These are phyloP conservation scores for Amylocystis lapponica DNA, from an alignment of 768 basidiomycete genomes.

Conservation along the genomic window DNA sequence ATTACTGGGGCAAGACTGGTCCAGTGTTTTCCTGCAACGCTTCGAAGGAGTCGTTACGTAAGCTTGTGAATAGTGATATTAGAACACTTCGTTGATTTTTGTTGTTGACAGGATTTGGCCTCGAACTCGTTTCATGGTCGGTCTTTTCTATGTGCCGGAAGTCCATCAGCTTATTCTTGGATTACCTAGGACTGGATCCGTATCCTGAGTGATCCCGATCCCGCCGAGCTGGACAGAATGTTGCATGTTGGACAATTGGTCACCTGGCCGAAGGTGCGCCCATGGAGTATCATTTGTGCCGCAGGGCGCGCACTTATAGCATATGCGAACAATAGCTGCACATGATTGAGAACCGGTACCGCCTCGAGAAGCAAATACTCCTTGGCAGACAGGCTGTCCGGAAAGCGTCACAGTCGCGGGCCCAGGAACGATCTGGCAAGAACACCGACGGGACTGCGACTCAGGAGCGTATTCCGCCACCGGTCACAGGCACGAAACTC, in stretches of 20 bases:
- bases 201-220: constrained; percentile 81
- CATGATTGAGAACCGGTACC: constrained; percentile 89
- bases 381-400: constrained; percentile 73
- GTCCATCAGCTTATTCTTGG: neutral
- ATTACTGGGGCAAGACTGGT: constrained; percentile 92
- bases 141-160: constrained; percentile 14
- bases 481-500: constrained; percentile 22
- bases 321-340: constrained; percentile 53
- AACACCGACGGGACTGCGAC: constrained; percentile 16
- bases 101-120: constrained; percentile 65
- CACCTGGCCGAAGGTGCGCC: constrained; percentile 91
- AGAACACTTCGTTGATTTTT: neutral
- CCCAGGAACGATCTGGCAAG: constrained; percentile 15
- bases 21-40: constrained; percentile 90
- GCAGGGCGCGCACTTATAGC: neutral
- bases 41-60: constrained; percentile 89
- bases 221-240: constrained; percentile 77
- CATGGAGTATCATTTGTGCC: no score
- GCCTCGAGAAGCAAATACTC: constrained; percentile 78
- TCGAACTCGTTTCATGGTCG: constrained; percentile 67
- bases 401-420: constrained; percentile 36
- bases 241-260: constrained; percentile 81
- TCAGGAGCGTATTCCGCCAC: constrained; percentile 20
- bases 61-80: constrained; percentile 25
- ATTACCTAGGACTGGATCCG: constrained; percentile 86